A percentile compares a stretch with the other conserved stretches of the same genome.
phyloP scores from a whole-genome alignment of 139 green algal species.

The Coelastrella sp. region DNA sequence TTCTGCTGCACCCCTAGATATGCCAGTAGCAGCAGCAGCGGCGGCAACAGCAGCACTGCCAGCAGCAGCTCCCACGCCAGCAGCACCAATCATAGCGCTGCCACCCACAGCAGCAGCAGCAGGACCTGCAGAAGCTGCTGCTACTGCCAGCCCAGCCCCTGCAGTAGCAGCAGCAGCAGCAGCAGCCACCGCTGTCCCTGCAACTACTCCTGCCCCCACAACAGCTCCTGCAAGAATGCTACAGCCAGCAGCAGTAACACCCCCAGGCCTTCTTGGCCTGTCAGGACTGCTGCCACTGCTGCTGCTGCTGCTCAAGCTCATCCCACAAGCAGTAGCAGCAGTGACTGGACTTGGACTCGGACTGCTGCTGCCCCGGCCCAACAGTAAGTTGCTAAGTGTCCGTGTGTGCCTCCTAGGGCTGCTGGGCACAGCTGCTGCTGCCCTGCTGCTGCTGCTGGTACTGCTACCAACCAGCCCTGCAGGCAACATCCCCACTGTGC shows the following conservation, averaged over 20 bases:
- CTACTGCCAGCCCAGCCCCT: not conserved
- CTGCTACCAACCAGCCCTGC: not conserved
- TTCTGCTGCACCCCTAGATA: not conserved
- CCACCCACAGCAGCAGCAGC: slow-evolving; percentile 8
- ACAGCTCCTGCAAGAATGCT: slow-evolving; percentile 14
- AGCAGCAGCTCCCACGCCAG: not conserved
- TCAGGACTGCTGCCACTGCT: not conserved
- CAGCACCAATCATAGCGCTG: not conserved
- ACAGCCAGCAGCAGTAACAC: not conserved
- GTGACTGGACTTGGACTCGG: not conserved
- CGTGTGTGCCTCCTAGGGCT: not conserved
- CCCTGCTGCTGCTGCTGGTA: slow-evolving; percentile 9
- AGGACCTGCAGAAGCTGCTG: not conserved
- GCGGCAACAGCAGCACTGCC: not conserved
- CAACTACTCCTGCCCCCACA: not conserved
- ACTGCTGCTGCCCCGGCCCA: not conserved
- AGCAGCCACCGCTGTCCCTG: not conserved
- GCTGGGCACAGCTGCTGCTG: not conserved
- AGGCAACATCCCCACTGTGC: not conserved
- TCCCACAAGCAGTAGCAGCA: not conserved
- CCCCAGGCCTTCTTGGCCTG: not conserved
- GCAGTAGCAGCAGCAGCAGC: not conserved
- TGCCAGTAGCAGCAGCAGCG: not conserved
- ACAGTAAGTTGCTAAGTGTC: slow-evolving; percentile 16
- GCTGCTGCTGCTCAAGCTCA: not conserved